Evolutionary conservation across 345 rosid genomes (phyloP).

Genomic region (Boechera retrofracta): DNA sequence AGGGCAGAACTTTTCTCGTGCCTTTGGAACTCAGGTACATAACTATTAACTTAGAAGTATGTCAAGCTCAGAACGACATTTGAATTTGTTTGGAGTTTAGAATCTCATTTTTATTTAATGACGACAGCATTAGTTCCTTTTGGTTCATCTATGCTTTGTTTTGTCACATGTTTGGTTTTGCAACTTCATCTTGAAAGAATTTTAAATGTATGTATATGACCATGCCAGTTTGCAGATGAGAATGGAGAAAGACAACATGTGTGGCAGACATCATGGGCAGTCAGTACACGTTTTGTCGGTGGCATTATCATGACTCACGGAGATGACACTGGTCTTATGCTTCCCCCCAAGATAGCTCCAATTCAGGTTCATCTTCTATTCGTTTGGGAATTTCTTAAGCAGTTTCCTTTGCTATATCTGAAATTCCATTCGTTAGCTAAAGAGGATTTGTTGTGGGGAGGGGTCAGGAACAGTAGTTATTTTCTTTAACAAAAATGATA

Average conservation of each 20-base stretch:
- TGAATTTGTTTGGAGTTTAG: slow-evolving; percentile 10
- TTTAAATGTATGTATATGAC: slow-evolving; percentile 23
- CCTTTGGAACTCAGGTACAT: slow-evolving; percentile 82
- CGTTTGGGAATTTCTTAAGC: background rate
- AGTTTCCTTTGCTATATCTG: slow-evolving; percentile 7
- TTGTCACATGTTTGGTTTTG: background rate
- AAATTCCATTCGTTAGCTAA: background rate
- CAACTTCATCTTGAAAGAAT: slow-evolving; percentile 1
- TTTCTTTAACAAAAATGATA: background rate
- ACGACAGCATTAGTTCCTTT: background rate
- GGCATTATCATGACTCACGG: slow-evolving; percentile 98
- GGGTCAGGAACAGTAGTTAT: background rate
- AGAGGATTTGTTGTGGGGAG: background rate
- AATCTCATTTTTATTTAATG: background rate
- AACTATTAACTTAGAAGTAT: slow-evolving; percentile 11
- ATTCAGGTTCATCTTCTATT: slow-evolving; percentile 59
- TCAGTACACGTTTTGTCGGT: slow-evolving; percentile 95
- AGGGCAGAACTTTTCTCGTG: slow-evolving; percentile 90
- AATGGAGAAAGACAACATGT: slow-evolving; percentile 91
- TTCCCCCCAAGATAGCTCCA: slow-evolving; percentile 91
- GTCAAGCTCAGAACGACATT: background rate
- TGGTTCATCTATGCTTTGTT: background rate
- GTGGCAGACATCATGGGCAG: slow-evolving; percentile 99
- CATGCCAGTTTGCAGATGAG: slow-evolving; percentile 86
- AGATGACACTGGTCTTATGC: slow-evolving; percentile 94